Evolutionary conservation across 305 asterid species (phyloP), one percentile per base, ranked within the genome.

Genomic region (Withania somnifera): DNA sequence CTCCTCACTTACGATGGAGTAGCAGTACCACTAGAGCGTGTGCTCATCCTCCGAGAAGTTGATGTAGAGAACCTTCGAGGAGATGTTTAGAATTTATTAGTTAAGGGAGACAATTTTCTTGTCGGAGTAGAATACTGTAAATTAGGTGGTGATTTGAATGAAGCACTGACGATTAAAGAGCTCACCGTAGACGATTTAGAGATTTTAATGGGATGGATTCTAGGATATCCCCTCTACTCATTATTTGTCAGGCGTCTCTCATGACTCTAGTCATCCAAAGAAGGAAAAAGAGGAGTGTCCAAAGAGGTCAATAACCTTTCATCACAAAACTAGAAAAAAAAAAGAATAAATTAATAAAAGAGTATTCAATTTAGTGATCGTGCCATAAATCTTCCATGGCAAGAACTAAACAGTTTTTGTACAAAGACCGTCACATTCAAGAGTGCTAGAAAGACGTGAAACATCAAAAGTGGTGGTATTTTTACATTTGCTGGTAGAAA

Each of bases 231-330:
- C 89, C 97, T 90, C 57, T 86, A 89, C 80, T 89, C 89, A 83
- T 85, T 90, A 86, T 86, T 90, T 86, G 80, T 77, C 79, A 87
- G 84, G 1, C 90, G 93, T 69, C 83, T 82, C 88, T 92, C 97
- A 5, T 92, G 92, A 64, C 84, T 82, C 88, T 93, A 97, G 77
- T 95, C 99, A 82, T 97, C 99, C 92, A 97, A 85, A 60, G 97
- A 93, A 81, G 93, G 82, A 84, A 97, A 97, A 32, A 97, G 97
- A 79, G 99, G 99, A 78, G 98, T 97, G 66, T 95, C 99, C 1
- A 98, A 98, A 83, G 99, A 98, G 67, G 99, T 95, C 86, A 93
- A 88, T 88, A 97, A 89, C 99, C 99, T 97, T 81, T 50, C 84
- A 82, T 64, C 58, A 84, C n/a, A n/a, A n/a, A n/a, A n/a, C n/a